A percentile compares a stretch with the other conserved stretches of the same genome.
phyloP scores from a whole-genome alignment of 192 early-diverging fungal genomes.

The Backusella mclennaniae region DNA sequence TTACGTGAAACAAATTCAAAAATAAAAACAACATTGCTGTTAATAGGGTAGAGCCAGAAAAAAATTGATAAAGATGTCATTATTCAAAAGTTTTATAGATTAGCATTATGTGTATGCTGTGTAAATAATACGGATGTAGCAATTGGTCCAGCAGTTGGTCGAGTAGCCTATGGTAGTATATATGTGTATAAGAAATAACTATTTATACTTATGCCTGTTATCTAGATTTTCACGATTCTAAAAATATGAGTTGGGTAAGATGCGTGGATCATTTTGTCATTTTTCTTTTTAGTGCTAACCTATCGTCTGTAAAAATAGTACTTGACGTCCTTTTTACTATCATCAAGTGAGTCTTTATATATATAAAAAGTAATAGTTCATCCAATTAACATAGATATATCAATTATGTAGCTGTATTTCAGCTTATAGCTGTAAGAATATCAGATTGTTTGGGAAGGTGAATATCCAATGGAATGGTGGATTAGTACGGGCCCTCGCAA shows the following conservation, averaged over 20 bases:
- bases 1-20: neutral
- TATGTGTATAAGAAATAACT: neutral
- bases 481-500: neutral
- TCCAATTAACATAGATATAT: neutral
- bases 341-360: neutral
- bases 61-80: neutral
- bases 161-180: neutral
- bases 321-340: neutral
- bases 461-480: neutral
- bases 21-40: neutral
- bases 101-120: neutral
- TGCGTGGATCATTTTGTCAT: neutral
- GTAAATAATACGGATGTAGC: neutral
- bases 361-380: neutral
- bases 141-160: neutral
- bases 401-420: neutral
- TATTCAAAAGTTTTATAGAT: neutral
- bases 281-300: neutral
- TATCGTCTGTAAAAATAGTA: neutral
- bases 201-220: neutral
- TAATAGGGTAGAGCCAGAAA: neutral
- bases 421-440: neutral
- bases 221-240: neutral
- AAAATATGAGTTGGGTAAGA: conserved; percentile 2
- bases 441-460: neutral